Base-by-base conservation (phyloP, 2,329 filamentous ascomycete species). In the Aureobasidium zeae region DNA sequence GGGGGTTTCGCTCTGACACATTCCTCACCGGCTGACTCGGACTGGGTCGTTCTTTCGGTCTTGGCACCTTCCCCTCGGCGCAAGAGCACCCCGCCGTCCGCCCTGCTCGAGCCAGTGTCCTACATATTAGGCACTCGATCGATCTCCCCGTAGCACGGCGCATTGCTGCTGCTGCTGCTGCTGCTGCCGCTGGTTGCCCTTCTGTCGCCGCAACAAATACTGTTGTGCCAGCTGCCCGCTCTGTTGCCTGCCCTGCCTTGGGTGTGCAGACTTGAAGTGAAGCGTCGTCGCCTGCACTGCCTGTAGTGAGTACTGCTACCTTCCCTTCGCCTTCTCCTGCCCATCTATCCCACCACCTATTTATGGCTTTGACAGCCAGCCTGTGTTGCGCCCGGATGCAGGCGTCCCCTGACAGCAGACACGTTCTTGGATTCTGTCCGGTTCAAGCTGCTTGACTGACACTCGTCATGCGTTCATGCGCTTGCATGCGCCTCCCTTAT, bases 21-120 rank as follows among this genome's bases (percentile, higher is more conserved):
- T 43, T 43, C 39, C 39, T 28, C 39, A 12, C 39, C 39, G 30
- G 39, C 39, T 43, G 39, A 43, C 39, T 43, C 39, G 39, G 33
- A 24, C 33, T 36, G 33, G 33, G 21, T 36, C 25, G 39, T 43
- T 20, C 10, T 32, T 12, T 43, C 28, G 11, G 28, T 41, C 37
- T 41, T 41, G 37, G 37, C 36, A 39, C 26, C 36, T 30, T 39
- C 19, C 36, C 21, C n/a, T 28, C 29, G 38, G 38, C 39, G 39
- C 22, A 32, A 21, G 34, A 43, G 39, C 39, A 43, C 39, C 39
- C 39, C 39, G 39, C 39, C 26, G 39, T 34, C 39, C 39, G 25
- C 39, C 30, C 39, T 43, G 39, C 39, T 43, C 39, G 39, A 33
- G 39, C 39, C 20, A 33, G 39, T 25, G 29, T 43, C 16, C 29